Base-by-base conservation (phyloP, 495 filamentous ascomycete genomes). In the Penicillium ucsense region DNA sequence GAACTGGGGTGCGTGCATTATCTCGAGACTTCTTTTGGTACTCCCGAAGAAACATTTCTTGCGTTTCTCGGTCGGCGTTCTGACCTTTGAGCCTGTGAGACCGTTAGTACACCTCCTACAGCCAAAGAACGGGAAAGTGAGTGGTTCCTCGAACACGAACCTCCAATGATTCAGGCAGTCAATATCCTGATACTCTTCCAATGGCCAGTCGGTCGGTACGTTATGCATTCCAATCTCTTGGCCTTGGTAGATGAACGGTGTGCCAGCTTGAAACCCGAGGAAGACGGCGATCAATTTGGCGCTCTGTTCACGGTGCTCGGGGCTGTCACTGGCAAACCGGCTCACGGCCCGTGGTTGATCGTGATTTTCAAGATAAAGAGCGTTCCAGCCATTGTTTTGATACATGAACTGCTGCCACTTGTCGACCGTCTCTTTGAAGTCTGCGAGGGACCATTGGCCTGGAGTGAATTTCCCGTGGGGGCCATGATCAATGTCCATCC, bases 191-290 rank as follows among this genome's bases (percentile, higher is more conserved):
- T 41, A 41, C 31, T 41, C 38, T 29, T 41, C 38, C 38, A 41
- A 10, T 2, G 27, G 38, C 38, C 38, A 41, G 27, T 41, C 38
- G n/a, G 5, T 41, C 4, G 38, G 38, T 29, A 41, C 38, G n/a
- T 41, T 46, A 27, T 46, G 34, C 38, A 41, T 76, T 8, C 77
- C 77, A 27, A 80, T 64, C 47, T 86, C 83, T 52, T 87, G 79
- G 3, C 83, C 83, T 50, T 86, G 81, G 52, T 82, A 85, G n/a
- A 85, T 41, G 65, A 81, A 86, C 1, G 82, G 50, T 0, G 81
- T 85, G 4, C 83, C 83, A 4, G 71, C 72, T 43, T 82, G 56
- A 3, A 74, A 57, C 11, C 62, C 56, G 47, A 78, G 61, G 59
- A 80, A 65, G 10, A 80, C 63, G 0, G 77, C 75, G 11, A 85